Base-by-base conservation (phyloP, 306 rosid genomes). In the Crataegus laevigata region DNA sequence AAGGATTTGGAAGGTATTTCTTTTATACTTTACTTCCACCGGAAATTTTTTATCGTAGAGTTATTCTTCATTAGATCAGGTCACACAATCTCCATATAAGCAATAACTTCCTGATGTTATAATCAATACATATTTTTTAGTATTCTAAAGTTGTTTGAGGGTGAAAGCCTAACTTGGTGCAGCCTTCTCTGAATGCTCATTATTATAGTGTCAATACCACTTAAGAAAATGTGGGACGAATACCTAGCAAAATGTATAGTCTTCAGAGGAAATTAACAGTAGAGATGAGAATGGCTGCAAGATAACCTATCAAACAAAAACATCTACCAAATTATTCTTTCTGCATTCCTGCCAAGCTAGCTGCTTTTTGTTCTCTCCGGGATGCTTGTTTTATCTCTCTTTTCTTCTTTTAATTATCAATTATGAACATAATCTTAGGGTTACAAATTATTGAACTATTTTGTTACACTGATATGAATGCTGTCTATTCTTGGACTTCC, bases 1-100 rank as follows among this genome's bases (percentile, higher is more conserved):
- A 94, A 92, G 91, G 99, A 94, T 81, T 86, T 94, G 68, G 97
- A 94, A 92, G 99, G 99, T 92, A 79, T 71, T 36, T 60, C 24
- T 58, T 54, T 60, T 42, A 11, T 73, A 5, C 22, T 54, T 55
- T 34, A 29, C 45, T 55, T 43, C 38, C 50, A 28, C 59, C 2
- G 21, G 59, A 55, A 42, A 0, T 19, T 72, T 67, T 14, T 14
- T 51, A 26, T 13, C 26, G 10, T 80, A 3, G 30, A 11, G 15
- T 26, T 11, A 0, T n/a, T 45, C 40, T 51, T 30, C 30, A 61
- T 80, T 34, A 42, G 64, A 68, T 51, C 25, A 21, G 28, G 38
- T 69, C 72, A 50, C 58, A 69, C 76, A 62, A 13, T 8, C 38
- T 28, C 66, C 2, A 19, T 64, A 32, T 29, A 11, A 70, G 28